phyloP scores from a whole-genome alignment of 805 yeast genomes.

The Candida mattraensis region DNA sequence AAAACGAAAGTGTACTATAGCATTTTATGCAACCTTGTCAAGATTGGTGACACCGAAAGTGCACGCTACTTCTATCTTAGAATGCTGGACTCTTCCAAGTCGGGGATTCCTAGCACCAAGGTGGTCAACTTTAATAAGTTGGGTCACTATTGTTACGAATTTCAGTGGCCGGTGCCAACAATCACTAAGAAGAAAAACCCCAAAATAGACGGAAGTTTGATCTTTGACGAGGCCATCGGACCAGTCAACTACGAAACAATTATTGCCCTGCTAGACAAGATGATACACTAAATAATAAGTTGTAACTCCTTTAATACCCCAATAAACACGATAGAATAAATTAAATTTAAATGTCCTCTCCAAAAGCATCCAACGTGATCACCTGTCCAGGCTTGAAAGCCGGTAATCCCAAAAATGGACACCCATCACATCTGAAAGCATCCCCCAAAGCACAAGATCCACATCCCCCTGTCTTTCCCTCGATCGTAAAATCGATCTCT shows the following conservation, averaged over 20 bases:
- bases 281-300: conserved; percentile 1
- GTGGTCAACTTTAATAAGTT: conserved; percentile 6
- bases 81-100: conserved; percentile 5
- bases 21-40: conserved; percentile 18
- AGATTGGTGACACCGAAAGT: conserved; percentile 17
- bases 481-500: conserved; percentile 93
- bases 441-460: conserved; percentile 97
- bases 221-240: not conserved
- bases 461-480: conserved; percentile 96
- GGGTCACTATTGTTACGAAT: conserved; percentile 15
- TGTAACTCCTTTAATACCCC: too few species aligned
- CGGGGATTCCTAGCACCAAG: conserved; percentile 1
- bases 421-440: conserved; percentile 97
- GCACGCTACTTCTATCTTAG: conserved; percentile 19
- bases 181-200: not conserved
- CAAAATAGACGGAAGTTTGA: conserved; percentile 1
- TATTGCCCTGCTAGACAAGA: conserved; percentile 8
- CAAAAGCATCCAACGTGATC: conserved; percentile 70
- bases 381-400: conserved; percentile 98
- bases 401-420: conserved; percentile 96
- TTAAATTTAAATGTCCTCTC: conserved; percentile 63
- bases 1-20: conserved; percentile 16
- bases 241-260: conserved; percentile 5
- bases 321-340: conserved; percentile 1
- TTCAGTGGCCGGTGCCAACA: conserved; percentile 19